Evolutionary conservation across 805 yeast genomes (phyloP).

Genomic region (Barnettozyma salicaria): DNA sequence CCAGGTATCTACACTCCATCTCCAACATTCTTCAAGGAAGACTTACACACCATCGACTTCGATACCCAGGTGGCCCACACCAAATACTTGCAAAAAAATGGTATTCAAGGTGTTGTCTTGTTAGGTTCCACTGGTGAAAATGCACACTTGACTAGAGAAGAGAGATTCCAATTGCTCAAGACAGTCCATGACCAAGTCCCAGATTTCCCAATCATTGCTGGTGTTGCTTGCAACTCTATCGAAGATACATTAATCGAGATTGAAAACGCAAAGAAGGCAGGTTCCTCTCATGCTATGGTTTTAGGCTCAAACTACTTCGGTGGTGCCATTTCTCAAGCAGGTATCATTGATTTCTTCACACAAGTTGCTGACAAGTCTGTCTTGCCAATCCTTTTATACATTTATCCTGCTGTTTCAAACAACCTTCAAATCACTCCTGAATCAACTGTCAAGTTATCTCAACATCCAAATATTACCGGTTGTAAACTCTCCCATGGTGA

Average conservation of each 20-base stretch:
- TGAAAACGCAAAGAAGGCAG: slow-evolving; percentile 31
- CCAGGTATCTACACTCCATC: slow-evolving; percentile 48
- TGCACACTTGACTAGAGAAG: slow-evolving; percentile 42
- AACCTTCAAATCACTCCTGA: slow-evolving; percentile 30
- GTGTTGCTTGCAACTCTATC: slow-evolving; percentile 42
- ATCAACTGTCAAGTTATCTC: slow-evolving; percentile 31
- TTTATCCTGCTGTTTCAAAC: slow-evolving; percentile 41
- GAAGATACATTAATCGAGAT: slow-evolving; percentile 40
- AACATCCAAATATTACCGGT: slow-evolving; percentile 42
- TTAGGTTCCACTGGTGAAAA: slow-evolving; percentile 55
- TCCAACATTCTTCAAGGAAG: slow-evolving; percentile 47
- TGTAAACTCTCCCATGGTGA: slow-evolving; percentile 48
- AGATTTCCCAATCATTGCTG: slow-evolving; percentile 40
- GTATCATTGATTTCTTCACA: slow-evolving; percentile 39
- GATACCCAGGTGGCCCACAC: slow-evolving; percentile 43
- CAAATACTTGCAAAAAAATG: slow-evolving; percentile 35
- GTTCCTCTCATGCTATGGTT: slow-evolving; percentile 36
- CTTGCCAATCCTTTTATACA: slow-evolving; percentile 37
- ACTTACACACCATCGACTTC: slow-evolving; percentile 33
- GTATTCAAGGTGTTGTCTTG: slow-evolving; percentile 43
- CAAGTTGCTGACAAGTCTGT: slow-evolving; percentile 34
- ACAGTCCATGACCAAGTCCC: slow-evolving; percentile 33
- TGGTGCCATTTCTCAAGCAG: slow-evolving; percentile 38
- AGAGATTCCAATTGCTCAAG: slow-evolving; percentile 34
- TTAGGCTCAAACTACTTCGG: slow-evolving; percentile 47